Conservation (phyloP, 108 stramenopile species). For the Nitzschia sp. region DNA sequence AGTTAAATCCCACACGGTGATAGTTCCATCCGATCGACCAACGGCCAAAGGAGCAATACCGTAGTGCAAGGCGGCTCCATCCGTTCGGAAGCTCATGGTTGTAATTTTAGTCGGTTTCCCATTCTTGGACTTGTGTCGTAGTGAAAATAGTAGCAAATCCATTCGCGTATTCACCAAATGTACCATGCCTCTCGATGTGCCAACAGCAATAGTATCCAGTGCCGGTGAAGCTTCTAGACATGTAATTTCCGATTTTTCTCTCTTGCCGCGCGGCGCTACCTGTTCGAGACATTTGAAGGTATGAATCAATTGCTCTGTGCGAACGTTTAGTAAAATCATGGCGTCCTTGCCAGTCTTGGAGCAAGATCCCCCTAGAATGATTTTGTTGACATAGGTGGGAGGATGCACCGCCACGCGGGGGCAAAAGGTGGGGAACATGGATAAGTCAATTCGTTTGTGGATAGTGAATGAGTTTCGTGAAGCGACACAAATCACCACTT, state of each 20-base stretch:
- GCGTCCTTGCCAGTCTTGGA: constrained; percentile 36
- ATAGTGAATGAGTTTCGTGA: constrained; percentile 51
- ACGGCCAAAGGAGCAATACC: constrained; percentile 83
- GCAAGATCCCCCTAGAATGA: constrained; percentile 62
- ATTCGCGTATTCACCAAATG: constrained; percentile 78
- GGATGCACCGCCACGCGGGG: constrained; percentile 75
- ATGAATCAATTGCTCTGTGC: constrained; percentile 74
- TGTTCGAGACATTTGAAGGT: constrained; percentile 54
- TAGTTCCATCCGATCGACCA: constrained; percentile 72
- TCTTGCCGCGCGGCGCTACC: neutral
- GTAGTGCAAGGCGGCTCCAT: constrained; percentile 70
- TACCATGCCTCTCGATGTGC: constrained; percentile 62
- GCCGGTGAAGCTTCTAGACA: constrained; percentile 76
- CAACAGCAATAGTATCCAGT: constrained; percentile 84
- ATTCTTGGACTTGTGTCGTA: constrained; percentile 46
- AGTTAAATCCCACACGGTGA: constrained; percentile 83
- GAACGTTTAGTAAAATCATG: constrained; percentile 76
- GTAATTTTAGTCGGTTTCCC: constrained; percentile 47
- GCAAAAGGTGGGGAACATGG: constrained; percentile 44
- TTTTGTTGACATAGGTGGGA: constrained; percentile 87
- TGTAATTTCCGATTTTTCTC: constrained; percentile 42
- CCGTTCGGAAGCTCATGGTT: constrained; percentile 84
- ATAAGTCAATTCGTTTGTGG: constrained; percentile 62
- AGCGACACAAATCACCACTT: constrained; percentile 66
- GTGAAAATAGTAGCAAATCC: constrained; percentile 68